phyloP scores from a whole-genome alignment of 148 eudicot species.

The Persicaria maculosa region DNA sequence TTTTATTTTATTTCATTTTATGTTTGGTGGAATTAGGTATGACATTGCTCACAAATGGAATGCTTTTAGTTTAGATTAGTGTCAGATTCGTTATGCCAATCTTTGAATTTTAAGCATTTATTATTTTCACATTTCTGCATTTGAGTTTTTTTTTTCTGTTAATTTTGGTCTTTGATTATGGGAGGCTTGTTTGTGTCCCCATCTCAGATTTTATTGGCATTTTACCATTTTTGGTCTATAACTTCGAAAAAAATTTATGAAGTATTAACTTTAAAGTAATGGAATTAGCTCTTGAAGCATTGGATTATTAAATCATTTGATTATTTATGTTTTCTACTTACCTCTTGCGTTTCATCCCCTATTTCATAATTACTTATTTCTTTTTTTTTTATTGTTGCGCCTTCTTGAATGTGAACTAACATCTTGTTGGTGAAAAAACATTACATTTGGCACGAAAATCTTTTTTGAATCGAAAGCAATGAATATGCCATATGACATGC shows the following conservation, averaged over 20 bases:
- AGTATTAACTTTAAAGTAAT: too few species aligned
- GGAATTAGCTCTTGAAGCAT: too few species aligned
- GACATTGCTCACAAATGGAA: not conserved
- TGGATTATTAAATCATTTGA: not conserved
- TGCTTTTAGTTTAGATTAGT: not conserved
- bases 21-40: too few species aligned
- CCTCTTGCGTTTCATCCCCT: not conserved
- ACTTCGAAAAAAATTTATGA: too few species aligned
- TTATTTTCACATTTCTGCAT: not conserved
- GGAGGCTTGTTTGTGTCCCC: not conserved
- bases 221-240: not conserved
- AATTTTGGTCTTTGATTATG: not conserved
- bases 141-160: not conserved
- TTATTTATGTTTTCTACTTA: not conserved
- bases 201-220: not conserved
- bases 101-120: not conserved
- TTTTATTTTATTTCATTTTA: too few species aligned
- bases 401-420: not conserved
- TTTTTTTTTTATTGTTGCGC: not conserved
- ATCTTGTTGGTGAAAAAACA: not conserved
- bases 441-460: not conserved
- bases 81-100: not conserved
- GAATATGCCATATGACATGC: constrained; percentile 8
- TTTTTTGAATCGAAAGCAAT: constrained; percentile 1
- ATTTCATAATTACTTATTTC: not conserved